Conservation (phyloP, 495 filamentous ascomycete genomes). For the Penicillium argentinense region DNA sequence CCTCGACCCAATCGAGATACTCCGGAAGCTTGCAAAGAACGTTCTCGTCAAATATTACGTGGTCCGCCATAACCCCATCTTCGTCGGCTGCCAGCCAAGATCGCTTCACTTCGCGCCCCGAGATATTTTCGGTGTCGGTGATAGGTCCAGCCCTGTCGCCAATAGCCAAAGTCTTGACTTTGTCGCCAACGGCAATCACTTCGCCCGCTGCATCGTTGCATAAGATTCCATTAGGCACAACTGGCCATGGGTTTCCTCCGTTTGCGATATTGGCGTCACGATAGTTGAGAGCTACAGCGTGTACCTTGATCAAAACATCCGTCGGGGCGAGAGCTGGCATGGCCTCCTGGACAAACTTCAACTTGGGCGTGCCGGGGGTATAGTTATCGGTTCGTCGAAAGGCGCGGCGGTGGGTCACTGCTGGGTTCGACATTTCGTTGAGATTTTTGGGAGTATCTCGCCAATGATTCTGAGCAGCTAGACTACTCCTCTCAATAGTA, state of each 20-base stretch:
- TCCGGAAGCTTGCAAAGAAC: constrained; percentile 26
- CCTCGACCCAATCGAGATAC: constrained; percentile 32
- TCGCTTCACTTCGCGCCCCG: constrained; percentile 17
- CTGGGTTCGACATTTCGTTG: neutral
- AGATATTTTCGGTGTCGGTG: constrained; percentile 30
- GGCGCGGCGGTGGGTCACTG: constrained; percentile 10
- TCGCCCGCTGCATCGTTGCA: constrained; percentile 39
- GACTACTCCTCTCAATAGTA: neutral
- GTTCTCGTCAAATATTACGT: constrained; percentile 34
- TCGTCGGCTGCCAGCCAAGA: constrained; percentile 38
- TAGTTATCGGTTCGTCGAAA: constrained; percentile 32
- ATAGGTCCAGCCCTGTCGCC: constrained; percentile 35
- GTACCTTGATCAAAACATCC: constrained; percentile 39
- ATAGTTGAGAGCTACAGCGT: constrained; percentile 46
- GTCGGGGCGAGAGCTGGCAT: constrained; percentile 25
- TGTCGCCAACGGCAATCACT: constrained; percentile 32
- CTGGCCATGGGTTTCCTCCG: constrained; percentile 38
- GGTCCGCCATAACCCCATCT: constrained; percentile 37
- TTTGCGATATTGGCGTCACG: constrained; percentile 41
- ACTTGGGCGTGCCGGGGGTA: constrained; percentile 24
- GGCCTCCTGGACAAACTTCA: constrained; percentile 23
- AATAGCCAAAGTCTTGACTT: constrained; percentile 22
- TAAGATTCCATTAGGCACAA: constrained; percentile 30
- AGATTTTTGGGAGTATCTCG: neutral
- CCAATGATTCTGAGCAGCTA: neutral